These are phyloP conservation scores for Pseudogymnoascus sp. DNA, from an alignment of 2,329 filamentous ascomycete species.

Conservation along the genomic window DNA sequence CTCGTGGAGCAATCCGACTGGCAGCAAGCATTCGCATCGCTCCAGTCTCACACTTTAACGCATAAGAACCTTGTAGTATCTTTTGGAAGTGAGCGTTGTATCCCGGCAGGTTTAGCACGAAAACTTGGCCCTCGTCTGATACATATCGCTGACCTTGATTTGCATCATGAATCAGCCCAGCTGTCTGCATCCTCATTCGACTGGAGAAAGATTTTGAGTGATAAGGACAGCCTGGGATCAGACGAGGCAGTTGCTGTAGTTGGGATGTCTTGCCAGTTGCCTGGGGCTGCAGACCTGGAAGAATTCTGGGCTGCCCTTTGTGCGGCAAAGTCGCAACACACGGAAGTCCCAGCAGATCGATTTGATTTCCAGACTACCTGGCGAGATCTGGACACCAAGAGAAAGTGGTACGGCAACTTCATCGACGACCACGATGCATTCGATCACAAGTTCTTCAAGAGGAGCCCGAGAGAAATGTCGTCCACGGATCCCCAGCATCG, in stretches of 20 bases:
- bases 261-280: constrained; percentile 32
- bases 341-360: constrained; percentile 22
- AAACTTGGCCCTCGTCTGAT: too few relatives aligned
- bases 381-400: constrained; percentile 21
- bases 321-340: constrained; percentile 25
- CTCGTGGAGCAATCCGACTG: too few relatives aligned
- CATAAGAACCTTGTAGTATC: too few relatives aligned
- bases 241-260: constrained; percentile 20
- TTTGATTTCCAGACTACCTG: constrained; percentile 25
- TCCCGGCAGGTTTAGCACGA: too few relatives aligned
- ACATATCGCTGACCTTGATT: too few relatives aligned
- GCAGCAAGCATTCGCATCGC: too few relatives aligned
- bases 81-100: too few relatives aligned
- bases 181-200: too few relatives aligned
- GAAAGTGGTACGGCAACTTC: constrained; percentile 17
- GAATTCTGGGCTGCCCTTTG: constrained; percentile 30
- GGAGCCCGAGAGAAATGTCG: neutral
- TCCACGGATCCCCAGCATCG: constrained; percentile 27
- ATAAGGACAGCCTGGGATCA: too few relatives aligned
- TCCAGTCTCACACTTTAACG: too few relatives aligned
- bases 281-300: constrained; percentile 29
- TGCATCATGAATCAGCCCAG: too few relatives aligned
- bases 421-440: constrained; percentile 13
- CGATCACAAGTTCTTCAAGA: constrained; percentile 18
- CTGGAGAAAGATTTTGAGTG: too few relatives aligned